Conservation (phyloP, 106 monocot genomes). For the Phalaenopsis equestris region DNA sequence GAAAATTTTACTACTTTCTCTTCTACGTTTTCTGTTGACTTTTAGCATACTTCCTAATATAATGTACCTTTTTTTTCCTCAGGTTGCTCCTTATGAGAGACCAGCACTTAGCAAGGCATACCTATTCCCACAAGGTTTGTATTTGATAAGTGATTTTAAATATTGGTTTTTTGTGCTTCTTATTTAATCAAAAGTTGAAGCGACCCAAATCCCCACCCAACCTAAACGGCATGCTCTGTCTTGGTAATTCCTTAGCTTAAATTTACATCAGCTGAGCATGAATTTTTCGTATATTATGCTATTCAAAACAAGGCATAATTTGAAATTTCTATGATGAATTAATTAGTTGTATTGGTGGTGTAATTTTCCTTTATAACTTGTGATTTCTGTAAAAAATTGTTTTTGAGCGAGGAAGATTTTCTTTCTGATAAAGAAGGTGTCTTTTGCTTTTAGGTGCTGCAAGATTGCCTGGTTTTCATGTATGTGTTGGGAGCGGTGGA, state of each 20-base stretch:
- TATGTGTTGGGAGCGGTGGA: constrained; percentile 88
- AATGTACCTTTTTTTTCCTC: constrained; percentile 5
- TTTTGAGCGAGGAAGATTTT: neutral
- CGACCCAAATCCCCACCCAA: neutral
- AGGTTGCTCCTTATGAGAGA: constrained; percentile 98
- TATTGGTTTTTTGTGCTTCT: neutral
- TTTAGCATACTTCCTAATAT: neutral
- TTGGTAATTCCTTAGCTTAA: neutral
- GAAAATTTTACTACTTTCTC: neutral
- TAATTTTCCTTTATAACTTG: neutral
- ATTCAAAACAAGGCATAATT: neutral
- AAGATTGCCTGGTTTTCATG: constrained; percentile 89
- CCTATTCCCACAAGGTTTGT: constrained; percentile 80
- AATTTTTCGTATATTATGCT: neutral
- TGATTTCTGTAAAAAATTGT: neutral
- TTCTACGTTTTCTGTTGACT: neutral
- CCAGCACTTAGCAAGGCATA: constrained; percentile 97
- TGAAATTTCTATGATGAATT: neutral
- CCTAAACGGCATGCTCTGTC: neutral
- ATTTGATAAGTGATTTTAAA: neutral
- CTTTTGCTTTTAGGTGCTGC: constrained; percentile 34
- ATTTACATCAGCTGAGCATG: neutral
- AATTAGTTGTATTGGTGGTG: neutral
- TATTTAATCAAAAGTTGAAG: neutral
- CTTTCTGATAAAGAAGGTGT: constrained; percentile 1